Evolutionary conservation across 2,329 filamentous ascomycete genomes (phyloP), one percentile per base, ranked within the genome.

Genomic region (Epichloe hybrida): DNA sequence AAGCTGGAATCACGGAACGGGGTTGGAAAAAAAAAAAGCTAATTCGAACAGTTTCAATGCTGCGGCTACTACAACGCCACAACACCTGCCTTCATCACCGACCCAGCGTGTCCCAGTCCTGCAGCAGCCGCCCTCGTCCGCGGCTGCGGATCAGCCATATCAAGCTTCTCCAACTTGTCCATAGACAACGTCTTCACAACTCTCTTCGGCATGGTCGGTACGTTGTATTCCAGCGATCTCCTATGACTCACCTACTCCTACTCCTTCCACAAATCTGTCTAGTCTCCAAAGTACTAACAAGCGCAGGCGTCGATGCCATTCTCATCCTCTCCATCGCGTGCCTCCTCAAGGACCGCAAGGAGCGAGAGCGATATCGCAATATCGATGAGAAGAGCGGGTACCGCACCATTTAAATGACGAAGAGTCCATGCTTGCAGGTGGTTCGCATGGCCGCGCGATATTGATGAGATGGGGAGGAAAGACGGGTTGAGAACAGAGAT

Each of bases 51-150:
- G 81, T 90, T 91, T 64, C 64, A 79, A 59, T 93, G 87, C 77
- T 93, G 87, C 59, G 87, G 87, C 54, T 93, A 87, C 69, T 69
- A 78, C 58, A 88, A 89, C 69, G 80, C 76, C 64, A 84, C 81
- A 4, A 75, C 79, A 12, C 84, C 84, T 11, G 80, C 82, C 48
- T 91, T 90, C 63, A 73, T 88, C 55, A 80, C 77, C 51, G 83
- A 90, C 59, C 56, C 65, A 5, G 79, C 75, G 2, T 93, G 87
- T 65, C 75, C 80, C 9, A 86, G 81, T 61, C 79, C 84, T 6
- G 79, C 84, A 2, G 77, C 82, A 38, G 86, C 87, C 2, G 81
- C 83, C 13, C 73, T 86, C 37, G 77, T 83, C 62, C 74, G 76
- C 51, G 85, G 86, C 8, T 93, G 87, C 63, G 76, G 84, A 15